A percentile compares a stretch with the other conserved stretches of the same genome.
phyloP scores from a whole-genome alignment of 2,329 filamentous ascomycete genomes.

The Ceratocystis lukuohia region DNA sequence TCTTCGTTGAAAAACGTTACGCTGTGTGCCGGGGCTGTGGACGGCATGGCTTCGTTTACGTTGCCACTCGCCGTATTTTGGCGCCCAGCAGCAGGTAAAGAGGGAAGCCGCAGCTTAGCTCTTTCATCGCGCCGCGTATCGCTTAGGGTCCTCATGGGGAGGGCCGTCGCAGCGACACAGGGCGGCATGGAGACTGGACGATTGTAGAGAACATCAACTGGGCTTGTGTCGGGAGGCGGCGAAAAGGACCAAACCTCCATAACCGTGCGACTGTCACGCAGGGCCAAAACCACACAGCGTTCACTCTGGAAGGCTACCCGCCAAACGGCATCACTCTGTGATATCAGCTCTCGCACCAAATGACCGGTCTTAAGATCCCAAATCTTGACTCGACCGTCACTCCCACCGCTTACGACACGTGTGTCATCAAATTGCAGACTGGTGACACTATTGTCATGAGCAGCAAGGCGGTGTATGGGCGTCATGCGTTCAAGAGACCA shows the following conservation, averaged over 20 bases:
- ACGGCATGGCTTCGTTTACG: slow-evolving; percentile 44
- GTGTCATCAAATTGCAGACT: slow-evolving; percentile 95
- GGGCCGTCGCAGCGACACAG: slow-evolving; percentile 31
- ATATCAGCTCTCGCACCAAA: slow-evolving; percentile 78
- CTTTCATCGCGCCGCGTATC: slow-evolving; percentile 36
- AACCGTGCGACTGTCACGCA: slow-evolving; percentile 70
- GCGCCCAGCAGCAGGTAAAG: background rate
- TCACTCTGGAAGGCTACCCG: slow-evolving; percentile 96
- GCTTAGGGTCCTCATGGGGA: slow-evolving; percentile 37
- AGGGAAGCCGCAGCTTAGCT: slow-evolving; percentile 19
- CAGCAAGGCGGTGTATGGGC: slow-evolving; percentile 84
- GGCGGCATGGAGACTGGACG: slow-evolving; percentile 38
- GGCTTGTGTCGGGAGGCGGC: slow-evolving; percentile 35
- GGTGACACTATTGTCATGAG: slow-evolving; percentile 96
- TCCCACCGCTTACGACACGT: slow-evolving; percentile 87
- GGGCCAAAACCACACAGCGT: slow-evolving; percentile 91
- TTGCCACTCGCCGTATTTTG: slow-evolving; percentile 34
- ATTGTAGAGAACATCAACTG: slow-evolving; percentile 51
- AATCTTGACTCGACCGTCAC: slow-evolving; percentile 94
- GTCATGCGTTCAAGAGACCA: slow-evolving; percentile 88
- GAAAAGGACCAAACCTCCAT: slow-evolving; percentile 99
- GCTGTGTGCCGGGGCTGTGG: slow-evolving; percentile 39
- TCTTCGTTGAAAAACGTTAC: slow-evolving; percentile 20
- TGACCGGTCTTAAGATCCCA: slow-evolving; percentile 92
- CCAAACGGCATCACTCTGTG: slow-evolving; percentile 91